A percentile compares a stretch with the other conserved stretches of the same genome.
Conservation (phyloP, 2,329 filamentous ascomycete genomes). For the Botrytis paeoniae region DNA sequence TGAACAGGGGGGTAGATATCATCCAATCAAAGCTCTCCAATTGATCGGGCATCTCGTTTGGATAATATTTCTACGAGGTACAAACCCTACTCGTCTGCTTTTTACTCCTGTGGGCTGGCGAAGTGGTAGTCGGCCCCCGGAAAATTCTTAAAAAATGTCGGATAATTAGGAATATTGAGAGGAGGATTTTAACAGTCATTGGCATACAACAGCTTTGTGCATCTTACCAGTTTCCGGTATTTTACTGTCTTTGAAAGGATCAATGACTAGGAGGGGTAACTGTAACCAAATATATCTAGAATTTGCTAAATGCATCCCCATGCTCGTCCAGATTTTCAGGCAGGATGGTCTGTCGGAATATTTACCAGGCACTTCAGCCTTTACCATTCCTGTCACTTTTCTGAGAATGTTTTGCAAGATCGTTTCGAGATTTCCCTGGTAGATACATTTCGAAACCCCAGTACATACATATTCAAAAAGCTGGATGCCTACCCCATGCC, state of each 20-base stretch:
- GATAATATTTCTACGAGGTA: not conserved
- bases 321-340: constrained; percentile 18
- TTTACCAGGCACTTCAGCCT: not conserved
- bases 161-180: not conserved
- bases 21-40: not conserved
- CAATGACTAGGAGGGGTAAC: not conserved
- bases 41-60: not conserved
- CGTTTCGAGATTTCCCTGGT: not conserved
- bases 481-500: constrained; percentile 1
- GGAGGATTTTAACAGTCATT: not conserved
- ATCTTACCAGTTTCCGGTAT: not conserved
- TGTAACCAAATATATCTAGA: not conserved
- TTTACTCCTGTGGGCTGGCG: not conserved
- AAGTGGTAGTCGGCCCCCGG: not conserved
- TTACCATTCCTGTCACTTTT: constrained; percentile 1
- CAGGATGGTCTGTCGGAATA: not conserved
- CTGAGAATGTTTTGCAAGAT: not conserved
- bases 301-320: constrained; percentile 6
- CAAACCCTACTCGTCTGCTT: not conserved
- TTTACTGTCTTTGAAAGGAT: not conserved
- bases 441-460: not conserved
- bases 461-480: constrained; percentile 8
- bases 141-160: not conserved
- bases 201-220: not conserved
- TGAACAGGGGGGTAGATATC: not conserved